Base-by-base conservation (phyloP, 108 stramenopile genomes). In the Mediolabrus comicus region DNA sequence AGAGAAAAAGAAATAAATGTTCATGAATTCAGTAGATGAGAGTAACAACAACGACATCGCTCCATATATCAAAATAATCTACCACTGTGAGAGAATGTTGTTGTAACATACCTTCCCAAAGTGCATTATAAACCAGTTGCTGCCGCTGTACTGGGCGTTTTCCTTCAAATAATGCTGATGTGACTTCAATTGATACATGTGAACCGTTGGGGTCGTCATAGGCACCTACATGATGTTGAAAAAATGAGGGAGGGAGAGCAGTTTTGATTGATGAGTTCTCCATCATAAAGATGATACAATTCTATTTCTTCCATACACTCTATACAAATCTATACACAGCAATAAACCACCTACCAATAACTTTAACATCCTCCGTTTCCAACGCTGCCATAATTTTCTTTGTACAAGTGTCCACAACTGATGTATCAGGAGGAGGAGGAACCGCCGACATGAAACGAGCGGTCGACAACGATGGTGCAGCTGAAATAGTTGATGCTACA, bases 141-240 rank as follows among this genome's bases (percentile, higher is more conserved):
- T 95, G 94, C 51, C 96, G 78, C 66, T 95, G 92, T 2, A 97
- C 87, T 7, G 87, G 65, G 38, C 90, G 69, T 65, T 95, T 95
- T 22, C 96, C 94, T 46, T 86, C 85, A 74, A 97, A 97, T 57
- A 76, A 59, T 24, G 35, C 54, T 10, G 92, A 92, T 11, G 87
- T 85, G 11, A 95, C 92, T 62, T 86, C 80, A 41, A 97, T 85
- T 3, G 93, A 85, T 46, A 97, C 91, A 62, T 97, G 96, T 8
- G 84, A 86, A 32, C 96, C 96, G 62, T 97, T 97, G 13, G 96
- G 96, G 80, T 97, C 96, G 66, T 97, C 96, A 60, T 87, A 86
- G 22, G 88, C 88, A 14, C 84, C 84, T 84, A 49, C 52, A 35
- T 43, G 29, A 1, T 32, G 39, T 26, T 7, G n/a, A n/a, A n/a